Conservation (phyloP, 345 rosid species). For the Salix viminalis region DNA sequence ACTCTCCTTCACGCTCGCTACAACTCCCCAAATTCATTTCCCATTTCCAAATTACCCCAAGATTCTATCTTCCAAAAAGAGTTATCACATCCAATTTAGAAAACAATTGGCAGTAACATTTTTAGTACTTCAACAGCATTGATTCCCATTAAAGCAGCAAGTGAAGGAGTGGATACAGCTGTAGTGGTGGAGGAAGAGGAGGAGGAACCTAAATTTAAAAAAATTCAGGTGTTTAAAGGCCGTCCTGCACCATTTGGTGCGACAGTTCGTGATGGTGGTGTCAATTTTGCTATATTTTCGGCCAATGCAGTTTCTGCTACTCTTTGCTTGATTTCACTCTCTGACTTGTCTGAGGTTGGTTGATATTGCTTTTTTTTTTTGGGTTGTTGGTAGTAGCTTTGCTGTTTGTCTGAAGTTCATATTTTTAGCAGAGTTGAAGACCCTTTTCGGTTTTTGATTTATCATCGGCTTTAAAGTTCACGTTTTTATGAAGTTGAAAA, state of each 20-base stretch:
- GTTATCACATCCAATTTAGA: background rate
- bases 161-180: slow-evolving; percentile 36
- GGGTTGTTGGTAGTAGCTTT: background rate
- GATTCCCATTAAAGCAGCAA: background rate
- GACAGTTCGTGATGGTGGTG: slow-evolving; percentile 59
- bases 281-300: slow-evolving; percentile 78
- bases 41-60: background rate
- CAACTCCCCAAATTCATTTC: background rate
- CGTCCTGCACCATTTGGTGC: slow-evolving; percentile 76
- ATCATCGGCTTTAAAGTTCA: background rate
- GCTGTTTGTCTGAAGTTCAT: background rate
- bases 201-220: slow-evolving; percentile 34
- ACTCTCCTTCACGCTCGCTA: background rate
- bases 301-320: slow-evolving; percentile 66
- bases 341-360: slow-evolving; percentile 64
- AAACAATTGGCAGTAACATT: background rate
- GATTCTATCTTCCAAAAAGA: background rate
- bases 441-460: background rate
- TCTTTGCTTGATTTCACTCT: slow-evolving; percentile 58
- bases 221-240: slow-evolving; percentile 51
- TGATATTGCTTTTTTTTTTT: background rate
- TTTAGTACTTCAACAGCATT: background rate
- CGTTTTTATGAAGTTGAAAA: background rate
- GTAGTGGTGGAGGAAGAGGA: slow-evolving; percentile 18
- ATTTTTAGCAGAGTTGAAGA: background rate